Conservation (phyloP, 371 early-diverging fungal species). For the Rhizopus arrhizus region DNA sequence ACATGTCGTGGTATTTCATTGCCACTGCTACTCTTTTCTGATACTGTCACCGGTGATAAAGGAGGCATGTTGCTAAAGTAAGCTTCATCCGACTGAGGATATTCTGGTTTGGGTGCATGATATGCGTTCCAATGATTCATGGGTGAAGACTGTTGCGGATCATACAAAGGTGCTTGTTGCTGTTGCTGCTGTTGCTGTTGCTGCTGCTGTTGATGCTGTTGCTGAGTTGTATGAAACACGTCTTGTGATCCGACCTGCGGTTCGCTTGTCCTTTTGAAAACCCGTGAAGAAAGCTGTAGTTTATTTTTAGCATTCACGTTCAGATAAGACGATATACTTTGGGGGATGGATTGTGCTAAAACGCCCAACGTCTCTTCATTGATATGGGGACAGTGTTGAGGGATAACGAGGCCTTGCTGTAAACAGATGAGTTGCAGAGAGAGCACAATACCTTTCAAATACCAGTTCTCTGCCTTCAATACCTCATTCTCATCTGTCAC, state of each 20-base stretch:
- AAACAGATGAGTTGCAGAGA: constrained; percentile 54
- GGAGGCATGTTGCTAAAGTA: constrained; percentile 15
- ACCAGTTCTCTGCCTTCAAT: constrained; percentile 63
- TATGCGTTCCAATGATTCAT: background rate
- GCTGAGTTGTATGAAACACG: background rate
- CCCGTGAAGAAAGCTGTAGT: constrained; percentile 11
- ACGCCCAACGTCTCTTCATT: constrained; percentile 34
- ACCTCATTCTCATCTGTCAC: constrained; percentile 52
- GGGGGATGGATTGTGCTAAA: constrained; percentile 38
- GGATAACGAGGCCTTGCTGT: constrained; percentile 40
- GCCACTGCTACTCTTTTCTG: constrained; percentile 2
- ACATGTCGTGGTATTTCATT: constrained; percentile 6
- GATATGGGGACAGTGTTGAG: constrained; percentile 39
- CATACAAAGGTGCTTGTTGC: background rate
- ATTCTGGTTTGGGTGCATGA: too few species aligned
- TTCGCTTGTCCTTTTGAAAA: background rate
- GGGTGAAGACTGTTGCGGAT: too few species aligned
- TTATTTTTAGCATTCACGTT: constrained; percentile 39
- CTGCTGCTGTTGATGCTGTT: background rate
- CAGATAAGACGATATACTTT: constrained; percentile 39
- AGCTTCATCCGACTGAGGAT: background rate
- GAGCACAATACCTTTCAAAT: constrained; percentile 54
- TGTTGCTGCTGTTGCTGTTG: background rate
- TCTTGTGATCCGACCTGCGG: background rate
- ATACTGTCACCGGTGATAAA: constrained; percentile 20